These are phyloP conservation scores for Panicum virgatum DNA, from an alignment of 202 grass and related monocot genomes.

Conservation along the genomic window DNA sequence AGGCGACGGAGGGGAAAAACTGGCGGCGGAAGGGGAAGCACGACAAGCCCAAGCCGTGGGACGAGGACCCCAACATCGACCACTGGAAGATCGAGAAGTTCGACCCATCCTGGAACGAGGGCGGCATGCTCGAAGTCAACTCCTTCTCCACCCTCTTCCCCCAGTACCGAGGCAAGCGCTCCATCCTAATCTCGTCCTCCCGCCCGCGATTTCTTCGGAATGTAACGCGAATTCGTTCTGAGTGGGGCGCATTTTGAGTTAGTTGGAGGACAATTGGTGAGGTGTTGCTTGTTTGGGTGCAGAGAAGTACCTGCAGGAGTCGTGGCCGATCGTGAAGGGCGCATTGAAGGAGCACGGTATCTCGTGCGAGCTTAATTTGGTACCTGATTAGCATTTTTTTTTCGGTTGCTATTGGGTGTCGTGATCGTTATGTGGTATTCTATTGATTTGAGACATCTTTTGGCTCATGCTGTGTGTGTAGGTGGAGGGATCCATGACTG, in stretches of 20 bases:
- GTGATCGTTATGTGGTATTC: background rate
- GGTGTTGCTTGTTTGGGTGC: constrained; percentile 4
- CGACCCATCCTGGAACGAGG: constrained; percentile 86
- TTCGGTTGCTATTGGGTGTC: background rate
- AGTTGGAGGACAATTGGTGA: background rate
- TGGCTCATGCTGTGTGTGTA: constrained; percentile 29
- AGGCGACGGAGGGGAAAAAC: constrained; percentile 4
- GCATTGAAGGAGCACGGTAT: constrained; percentile 77
- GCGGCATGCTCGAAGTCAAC: constrained; percentile 89
- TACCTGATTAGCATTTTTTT: constrained; percentile 13
- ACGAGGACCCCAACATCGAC: constrained; percentile 86
- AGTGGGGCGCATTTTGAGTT: background rate
- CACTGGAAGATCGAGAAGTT: constrained; percentile 92
- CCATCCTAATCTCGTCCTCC: background rate
- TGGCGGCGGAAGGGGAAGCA: constrained; percentile 80
- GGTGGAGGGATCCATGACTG: constrained; percentile 96
- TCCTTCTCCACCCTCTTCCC: constrained; percentile 98
- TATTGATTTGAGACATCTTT: background rate
- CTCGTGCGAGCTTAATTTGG: constrained; percentile 97
- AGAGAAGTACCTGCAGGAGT: constrained; percentile 97
- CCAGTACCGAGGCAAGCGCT: constrained; percentile 66
- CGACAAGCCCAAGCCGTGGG: constrained; percentile 95
- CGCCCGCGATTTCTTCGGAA: background rate
- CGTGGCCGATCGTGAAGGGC: constrained; percentile 82
- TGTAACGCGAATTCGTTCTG: background rate